A percentile compares a stretch with the other conserved stretches of the same genome.
Evolutionary conservation across 176 grass and related monocot genomes (phyloP).

Genomic region (Tillandsia leiboldiana): DNA sequence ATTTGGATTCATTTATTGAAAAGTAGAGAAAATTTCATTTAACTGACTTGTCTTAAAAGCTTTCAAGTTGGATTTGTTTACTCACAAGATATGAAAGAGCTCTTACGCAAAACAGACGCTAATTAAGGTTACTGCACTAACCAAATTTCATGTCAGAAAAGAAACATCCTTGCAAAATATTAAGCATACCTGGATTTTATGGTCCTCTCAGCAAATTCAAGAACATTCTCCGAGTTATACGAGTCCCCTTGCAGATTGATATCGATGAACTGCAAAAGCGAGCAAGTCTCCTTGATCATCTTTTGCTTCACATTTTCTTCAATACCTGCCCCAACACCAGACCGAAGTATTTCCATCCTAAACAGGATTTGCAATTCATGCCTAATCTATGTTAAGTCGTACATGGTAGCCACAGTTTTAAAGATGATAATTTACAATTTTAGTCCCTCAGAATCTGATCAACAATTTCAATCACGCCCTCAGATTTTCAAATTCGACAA

Average conservation of each 20-base stretch:
- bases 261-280: conserved; percentile 84
- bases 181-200: conserved; percentile 64
- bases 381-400: conserved; percentile 51
- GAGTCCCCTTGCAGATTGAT: conserved; percentile 77
- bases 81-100: too few relatives aligned
- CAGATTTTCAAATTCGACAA: too few relatives aligned
- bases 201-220: conserved; percentile 78
- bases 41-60: neutral
- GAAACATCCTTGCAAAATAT: conserved; percentile 9
- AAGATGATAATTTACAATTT: too few relatives aligned
- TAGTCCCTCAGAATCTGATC: too few relatives aligned
- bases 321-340: conserved; percentile 34
- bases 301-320: conserved; percentile 71
- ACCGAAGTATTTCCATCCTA: conserved; percentile 89
- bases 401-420: conserved; percentile 11
- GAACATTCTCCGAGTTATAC: conserved; percentile 44
- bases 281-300: conserved; percentile 87
- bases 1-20: neutral
- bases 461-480: too few relatives aligned
- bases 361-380: conserved; percentile 85
- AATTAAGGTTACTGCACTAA: neutral
- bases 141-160: neutral
- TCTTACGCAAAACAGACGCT: neutral
- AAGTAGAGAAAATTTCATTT: neutral
- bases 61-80: too few relatives aligned